Base-by-base conservation (phyloP, 176 grass and related monocot species). In the Triticum turgidum region DNA sequence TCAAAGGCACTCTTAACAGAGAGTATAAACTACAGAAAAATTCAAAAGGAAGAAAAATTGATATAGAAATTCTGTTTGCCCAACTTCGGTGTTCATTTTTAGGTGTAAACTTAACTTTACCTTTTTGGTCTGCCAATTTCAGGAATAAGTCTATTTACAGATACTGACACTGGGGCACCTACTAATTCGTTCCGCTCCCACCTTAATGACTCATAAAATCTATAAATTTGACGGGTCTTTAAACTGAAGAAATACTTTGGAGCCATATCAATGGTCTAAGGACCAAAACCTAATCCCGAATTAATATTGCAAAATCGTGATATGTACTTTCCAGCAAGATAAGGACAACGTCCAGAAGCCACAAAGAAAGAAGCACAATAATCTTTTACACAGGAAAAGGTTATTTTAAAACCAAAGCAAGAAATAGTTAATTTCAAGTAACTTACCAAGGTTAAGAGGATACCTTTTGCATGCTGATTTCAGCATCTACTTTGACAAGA, bases 401-500 rank as follows among this genome's bases (percentile, higher is more conserved):
- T 32, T 52, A 13, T 69, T 54, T 42, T 54, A 17, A 85, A 84
- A 85, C 41, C 15, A 68, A 69, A 88, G 62, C 18, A 88, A 70
- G 68, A 61, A 78, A 88, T 52, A 81, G 76, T 63, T 65, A 79
- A 77, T 42, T 86, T 69, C 52, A 89, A 78, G 75, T 87, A 82
- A 86, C 85, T 93, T 94, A 90, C 79, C 89, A 27, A 85, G 35
- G 70, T 84, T 86, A 87, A 90, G 82, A 84, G 86, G 63, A 82
- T 98, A 98, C 96, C 96, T 95, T 90, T 88, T 89, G 86, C 66
- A 77, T 37, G 42, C 44, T 86, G 64, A n/a, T 76, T 89, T 61
- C 78, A 49, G 73, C 76, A 74, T 84, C 73, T 80, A 89, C 30
- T 89, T 75, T 76, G 52, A 73, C 81, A 72, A 98, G 86, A 73